Conservation (phyloP, 2,329 filamentous ascomycete genomes). For the Diaporthe ampelina region DNA sequence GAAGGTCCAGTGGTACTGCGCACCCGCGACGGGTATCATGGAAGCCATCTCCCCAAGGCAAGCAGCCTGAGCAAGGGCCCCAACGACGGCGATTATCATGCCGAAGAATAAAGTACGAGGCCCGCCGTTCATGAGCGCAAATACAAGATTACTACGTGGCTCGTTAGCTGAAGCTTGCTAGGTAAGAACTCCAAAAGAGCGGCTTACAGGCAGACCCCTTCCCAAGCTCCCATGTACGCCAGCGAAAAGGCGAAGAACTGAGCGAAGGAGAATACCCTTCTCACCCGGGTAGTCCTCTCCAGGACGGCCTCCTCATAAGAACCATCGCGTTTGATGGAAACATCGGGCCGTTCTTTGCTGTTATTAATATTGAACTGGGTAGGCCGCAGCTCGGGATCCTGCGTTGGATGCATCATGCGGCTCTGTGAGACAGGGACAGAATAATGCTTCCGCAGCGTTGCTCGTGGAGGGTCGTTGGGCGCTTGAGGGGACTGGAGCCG, state of each 20-base stretch:
- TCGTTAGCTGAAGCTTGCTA: no score
- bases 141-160: slow-evolving; percentile 39
- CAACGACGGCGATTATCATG: slow-evolving; percentile 48
- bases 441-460: neutral
- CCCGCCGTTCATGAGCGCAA: slow-evolving; percentile 51
- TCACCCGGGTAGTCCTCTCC: slow-evolving; percentile 6
- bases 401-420: neutral
- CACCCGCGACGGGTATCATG: slow-evolving; percentile 56
- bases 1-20: slow-evolving; percentile 58
- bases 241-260: slow-evolving; percentile 31
- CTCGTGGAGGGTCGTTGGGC: neutral
- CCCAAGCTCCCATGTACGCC: slow-evolving; percentile 29
- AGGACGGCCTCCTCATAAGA: neutral
- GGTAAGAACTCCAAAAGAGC: no score
- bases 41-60: slow-evolving; percentile 57
- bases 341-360: neutral
- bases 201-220: slow-evolving; percentile 5
- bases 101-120: slow-evolving; percentile 51
- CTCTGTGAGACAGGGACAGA: neutral
- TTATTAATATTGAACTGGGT: neutral
- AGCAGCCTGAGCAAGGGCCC: slow-evolving; percentile 48
- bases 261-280: slow-evolving; percentile 29
- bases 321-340: neutral
- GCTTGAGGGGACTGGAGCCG: neutral
- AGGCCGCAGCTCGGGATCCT: neutral